These are phyloP conservation scores for Aspergillus leporis DNA, from an alignment of 495 filamentous ascomycete species.

Conservation along the genomic window DNA sequence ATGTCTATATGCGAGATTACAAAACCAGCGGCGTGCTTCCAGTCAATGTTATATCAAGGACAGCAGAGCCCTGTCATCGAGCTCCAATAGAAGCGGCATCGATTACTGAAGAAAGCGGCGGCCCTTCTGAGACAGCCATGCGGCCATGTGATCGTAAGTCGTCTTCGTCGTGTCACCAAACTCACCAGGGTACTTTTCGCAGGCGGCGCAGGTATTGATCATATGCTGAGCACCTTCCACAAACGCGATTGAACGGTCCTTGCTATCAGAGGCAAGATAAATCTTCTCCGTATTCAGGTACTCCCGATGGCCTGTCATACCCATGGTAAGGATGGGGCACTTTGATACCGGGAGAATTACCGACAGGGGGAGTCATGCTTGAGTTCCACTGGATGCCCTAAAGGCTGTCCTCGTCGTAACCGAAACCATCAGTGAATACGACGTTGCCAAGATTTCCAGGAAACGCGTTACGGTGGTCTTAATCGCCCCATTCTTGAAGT, in stretches of 20 bases:
- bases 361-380: slow-evolving; percentile 8
- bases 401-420: neutral
- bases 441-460: slow-evolving; percentile 13
- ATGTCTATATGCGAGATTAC: too few relatives aligned
- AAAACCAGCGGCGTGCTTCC: too few relatives aligned
- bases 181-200: slow-evolving; percentile 16
- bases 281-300: slow-evolving; percentile 20
- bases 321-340: slow-evolving; percentile 18
- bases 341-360: slow-evolving; percentile 3
- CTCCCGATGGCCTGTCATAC: slow-evolving; percentile 19
- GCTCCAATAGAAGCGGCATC: too few relatives aligned
- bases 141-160: too few relatives aligned
- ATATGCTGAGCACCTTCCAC: slow-evolving; percentile 16
- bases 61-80: too few relatives aligned
- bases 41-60: too few relatives aligned
- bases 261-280: slow-evolving; percentile 10
- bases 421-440: slow-evolving; percentile 9
- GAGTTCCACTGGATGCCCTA: slow-evolving; percentile 13
- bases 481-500: slow-evolving; percentile 5
- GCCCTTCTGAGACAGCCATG: too few relatives aligned
- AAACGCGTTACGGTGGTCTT: slow-evolving; percentile 17
- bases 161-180: too few relatives aligned
- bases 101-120: too few relatives aligned
- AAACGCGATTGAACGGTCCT: slow-evolving; percentile 15
- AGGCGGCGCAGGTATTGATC: slow-evolving; percentile 14